A percentile compares a stretch with the other conserved stretches of the same genome.
Evolutionary conservation across 768 basidiomycete genomes (phyloP).

Genomic region (Mycena maculata): DNA sequence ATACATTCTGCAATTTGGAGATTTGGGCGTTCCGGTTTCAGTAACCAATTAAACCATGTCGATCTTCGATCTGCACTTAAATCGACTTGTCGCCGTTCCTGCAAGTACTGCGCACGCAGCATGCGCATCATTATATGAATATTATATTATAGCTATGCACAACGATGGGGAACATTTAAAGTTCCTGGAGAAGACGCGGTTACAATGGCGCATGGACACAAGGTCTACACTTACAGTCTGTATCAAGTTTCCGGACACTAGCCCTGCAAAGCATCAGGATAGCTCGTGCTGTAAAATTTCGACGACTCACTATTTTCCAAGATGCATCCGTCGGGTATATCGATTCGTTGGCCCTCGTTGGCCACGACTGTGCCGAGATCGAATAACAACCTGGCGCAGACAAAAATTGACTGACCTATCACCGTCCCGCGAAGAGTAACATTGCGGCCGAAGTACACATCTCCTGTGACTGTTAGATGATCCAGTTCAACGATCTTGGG

Average conservation of each 20-base stretch:
- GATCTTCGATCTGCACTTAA: too few relatives aligned
- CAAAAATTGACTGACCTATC: conserved; percentile 62
- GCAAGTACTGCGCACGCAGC: too few relatives aligned
- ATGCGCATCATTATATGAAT: too few relatives aligned
- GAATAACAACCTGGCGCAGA: not conserved
- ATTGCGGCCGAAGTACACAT: conserved; percentile 90
- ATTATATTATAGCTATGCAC: too few relatives aligned
- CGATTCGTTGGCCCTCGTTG: conserved; percentile 80
- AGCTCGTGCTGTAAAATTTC: not conserved
- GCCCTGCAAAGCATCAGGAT: conserved; percentile 65
- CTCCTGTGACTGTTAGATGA: conserved; percentile 93
- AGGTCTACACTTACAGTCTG: conserved; percentile 65
- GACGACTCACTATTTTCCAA: conserved; percentile 69
- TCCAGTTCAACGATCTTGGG: conserved; percentile 92
- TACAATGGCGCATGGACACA: not conserved
- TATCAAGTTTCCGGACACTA: conserved; percentile 87
- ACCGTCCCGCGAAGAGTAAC: conserved; percentile 91
- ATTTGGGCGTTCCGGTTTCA: too few relatives aligned
- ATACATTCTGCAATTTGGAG: too few relatives aligned
- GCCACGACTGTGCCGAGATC: conserved; percentile 61
- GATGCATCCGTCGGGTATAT: conserved; percentile 80
- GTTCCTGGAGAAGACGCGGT: not conserved
- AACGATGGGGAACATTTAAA: not conserved
- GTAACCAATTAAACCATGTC: too few relatives aligned
- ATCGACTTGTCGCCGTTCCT: too few relatives aligned